Percentiles rank a stretch among this genome's conserved stretches.
Conservation (phyloP, 1,284 basidiomycete genomes). For the Cryptococcus neoformans region DNA sequence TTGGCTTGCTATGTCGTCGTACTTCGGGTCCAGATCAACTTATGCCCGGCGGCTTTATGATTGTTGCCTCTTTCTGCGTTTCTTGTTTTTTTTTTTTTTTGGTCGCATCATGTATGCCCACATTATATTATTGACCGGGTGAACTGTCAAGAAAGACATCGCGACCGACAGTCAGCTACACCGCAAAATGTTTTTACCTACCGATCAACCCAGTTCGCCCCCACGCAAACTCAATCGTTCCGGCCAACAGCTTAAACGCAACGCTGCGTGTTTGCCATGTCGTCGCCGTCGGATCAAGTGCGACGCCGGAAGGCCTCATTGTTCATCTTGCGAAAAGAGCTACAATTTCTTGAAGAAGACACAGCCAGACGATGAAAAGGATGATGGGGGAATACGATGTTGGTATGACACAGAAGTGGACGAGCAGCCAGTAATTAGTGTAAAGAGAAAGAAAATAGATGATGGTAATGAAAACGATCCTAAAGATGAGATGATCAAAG, state of each 20-base stretch:
- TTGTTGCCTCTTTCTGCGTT: too few species aligned
- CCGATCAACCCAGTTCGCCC: too few species aligned
- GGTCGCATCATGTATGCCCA: too few species aligned
- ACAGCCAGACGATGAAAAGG: slow-evolving; percentile 32
- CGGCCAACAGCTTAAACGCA: slow-evolving; percentile 24
- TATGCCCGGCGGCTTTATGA: too few species aligned
- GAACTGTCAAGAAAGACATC: too few species aligned
- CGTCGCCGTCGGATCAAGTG: slow-evolving; percentile 27
- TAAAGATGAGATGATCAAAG: slow-evolving; percentile 11
- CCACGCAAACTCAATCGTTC: slow-evolving; percentile 22
- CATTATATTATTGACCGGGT: too few species aligned
- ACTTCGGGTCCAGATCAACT: too few species aligned
- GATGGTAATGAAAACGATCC: slow-evolving; percentile 5
- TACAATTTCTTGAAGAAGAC: slow-evolving; percentile 22
- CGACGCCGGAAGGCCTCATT: slow-evolving; percentile 25
- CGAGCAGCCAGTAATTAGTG: background rate
- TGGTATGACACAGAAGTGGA: slow-evolving; percentile 21
- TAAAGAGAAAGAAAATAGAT: slow-evolving; percentile 7
- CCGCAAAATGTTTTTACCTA: too few species aligned
- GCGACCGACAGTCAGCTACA: too few species aligned
- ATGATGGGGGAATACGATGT: slow-evolving; percentile 30
- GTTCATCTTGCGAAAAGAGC: slow-evolving; percentile 21
- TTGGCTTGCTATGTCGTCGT: too few species aligned
- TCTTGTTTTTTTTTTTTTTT: too few species aligned
- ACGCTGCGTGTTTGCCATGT: slow-evolving; percentile 29